Base-by-base conservation (phyloP, 768 basidiomycete genomes). In the Suillus decipiens region DNA sequence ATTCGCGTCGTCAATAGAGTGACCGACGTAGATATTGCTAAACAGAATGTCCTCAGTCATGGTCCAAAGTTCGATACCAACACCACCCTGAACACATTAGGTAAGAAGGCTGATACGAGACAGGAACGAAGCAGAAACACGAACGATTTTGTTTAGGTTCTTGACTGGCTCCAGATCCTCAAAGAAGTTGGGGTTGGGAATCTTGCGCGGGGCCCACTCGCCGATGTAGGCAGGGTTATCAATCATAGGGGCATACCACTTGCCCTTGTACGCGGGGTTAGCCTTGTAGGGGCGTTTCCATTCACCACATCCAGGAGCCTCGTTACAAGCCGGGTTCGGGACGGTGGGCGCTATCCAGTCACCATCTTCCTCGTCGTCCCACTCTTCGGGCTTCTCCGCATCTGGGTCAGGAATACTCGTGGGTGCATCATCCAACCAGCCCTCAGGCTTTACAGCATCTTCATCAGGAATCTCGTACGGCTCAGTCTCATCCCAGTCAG, bases 331-430 rank as follows among this genome's bases (percentile, higher is more conserved):
- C 66, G 96, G 93, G 85, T 99, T 99, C 63, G 84, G 78, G 62
- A 99, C 82, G 62, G 87, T 87, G 36, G 97, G 96, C 8, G 96
- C 84, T 67, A 99, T 86, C 95, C 95, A 99, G 73, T 99, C 96
- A 75, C 97, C 97, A 69, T 99, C 96, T 75, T 99, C 97, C 73
- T 98, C 97, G 70, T 98, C 96, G 71, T 97, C 95, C 97, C 97
- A 99, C 77, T 99, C 97, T 74, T 99, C 97, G 7, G 97, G 97
- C 82, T 97, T 98, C 77, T 89, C 86, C 45, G 92, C 86, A 67
- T 94, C 92, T 87, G 97, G 96, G 73, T 99, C 97, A 55, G 95
- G 86, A 70, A 97, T 84, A 55, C 78, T 82, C 62, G 82, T 76
- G 8, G 89, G 86, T 73, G 98, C 97, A 62, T 97, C 79, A 65